Base-by-base conservation (phyloP, 192 early-diverging fungal genomes). In the Coemansia sp. region DNA sequence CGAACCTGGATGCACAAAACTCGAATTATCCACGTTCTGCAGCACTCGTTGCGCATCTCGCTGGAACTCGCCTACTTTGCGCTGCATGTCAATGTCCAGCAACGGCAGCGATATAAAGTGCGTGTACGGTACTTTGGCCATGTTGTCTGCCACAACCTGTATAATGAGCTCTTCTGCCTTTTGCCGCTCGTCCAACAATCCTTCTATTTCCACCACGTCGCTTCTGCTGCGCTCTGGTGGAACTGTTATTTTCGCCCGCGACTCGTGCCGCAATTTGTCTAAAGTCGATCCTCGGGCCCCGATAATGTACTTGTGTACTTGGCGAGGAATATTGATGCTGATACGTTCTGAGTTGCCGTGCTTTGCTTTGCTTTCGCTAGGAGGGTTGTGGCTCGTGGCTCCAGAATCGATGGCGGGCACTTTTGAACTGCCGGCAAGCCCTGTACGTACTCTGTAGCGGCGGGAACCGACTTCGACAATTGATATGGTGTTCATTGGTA, bases 21-120 rank as follows among this genome's bases (percentile, higher is more conserved):
- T 63, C 2, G 55, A 19, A 12, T 23, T n/a, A 4, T 39, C 37
- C 10, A 41, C 49, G 10, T 22, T 24, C 6, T 57, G 57, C 17
- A 70, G n/a, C 5, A 35, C 10, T 4, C 57, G 27, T 2, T 25
- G n/a, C 1, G 57, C 61, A 0, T 58, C 50, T 1, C 25, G 23
- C 51, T 73, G 65, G 37, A 73, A 73, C 55, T 56, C 64, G 9
- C 56, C 27, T 5, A 79, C 57, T 19, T 43, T 65, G 4, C 76
- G 52, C 57, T 73, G 76, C 14, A 79, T 61, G 38, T 58, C 67
- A 6, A 41, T 6, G 27, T 68, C 63, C 19, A 53, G 5, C 5
- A 79, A 53, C 4, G 76, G 76, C 49, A 79, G 45, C 5, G 70
- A 73, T 1, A 79, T 58, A 61, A 79, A 79, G 29, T 79, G 76